These are phyloP conservation scores for Acarospora socialis DNA, from an alignment of 2,329 filamentous ascomycete genomes.

Conservation along the genomic window DNA sequence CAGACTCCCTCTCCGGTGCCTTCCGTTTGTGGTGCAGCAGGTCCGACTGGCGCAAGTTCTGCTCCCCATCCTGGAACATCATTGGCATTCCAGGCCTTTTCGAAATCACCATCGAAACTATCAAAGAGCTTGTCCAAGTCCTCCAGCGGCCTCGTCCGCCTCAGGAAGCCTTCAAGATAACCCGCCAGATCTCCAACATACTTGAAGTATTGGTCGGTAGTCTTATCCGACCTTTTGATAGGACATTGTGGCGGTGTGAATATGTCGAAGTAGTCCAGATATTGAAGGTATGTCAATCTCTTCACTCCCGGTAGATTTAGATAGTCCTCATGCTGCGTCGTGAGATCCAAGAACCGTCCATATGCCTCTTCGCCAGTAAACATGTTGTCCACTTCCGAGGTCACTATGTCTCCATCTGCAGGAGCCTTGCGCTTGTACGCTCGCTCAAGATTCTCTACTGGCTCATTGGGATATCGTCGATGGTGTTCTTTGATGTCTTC, in stretches of 20 bases:
- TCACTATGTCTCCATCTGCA: slow-evolving; percentile 48
- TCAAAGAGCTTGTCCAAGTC: slow-evolving; percentile 65
- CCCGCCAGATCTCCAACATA: slow-evolving; percentile 68
- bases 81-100: slow-evolving; percentile 65
- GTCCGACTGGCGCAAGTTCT: slow-evolving; percentile 34
- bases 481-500: slow-evolving; percentile 75
- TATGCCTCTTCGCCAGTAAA: slow-evolving; percentile 94
- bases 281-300: slow-evolving; percentile 78
- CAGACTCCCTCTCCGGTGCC: slow-evolving; percentile 57
- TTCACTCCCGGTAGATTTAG: slow-evolving; percentile 81
- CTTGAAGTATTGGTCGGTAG: slow-evolving; percentile 83
- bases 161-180: slow-evolving; percentile 82
- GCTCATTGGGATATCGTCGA: slow-evolving; percentile 80
- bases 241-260: slow-evolving; percentile 62
- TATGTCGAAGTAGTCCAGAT: slow-evolving; percentile 78
- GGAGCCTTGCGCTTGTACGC: slow-evolving; percentile 64
- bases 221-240: slow-evolving; percentile 67
- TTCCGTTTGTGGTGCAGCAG: slow-evolving; percentile 34
- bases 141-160: slow-evolving; percentile 70
- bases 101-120: slow-evolving; percentile 71
- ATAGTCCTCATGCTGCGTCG: slow-evolving; percentile 69
- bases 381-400: slow-evolving; percentile 67
- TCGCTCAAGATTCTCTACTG: slow-evolving; percentile 85
- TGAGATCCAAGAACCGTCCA: slow-evolving; percentile 84
- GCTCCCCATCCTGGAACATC: slow-evolving; percentile 65